Conservation (phyloP, 1,284 basidiomycete species). For the Athelia psychrophila region DNA sequence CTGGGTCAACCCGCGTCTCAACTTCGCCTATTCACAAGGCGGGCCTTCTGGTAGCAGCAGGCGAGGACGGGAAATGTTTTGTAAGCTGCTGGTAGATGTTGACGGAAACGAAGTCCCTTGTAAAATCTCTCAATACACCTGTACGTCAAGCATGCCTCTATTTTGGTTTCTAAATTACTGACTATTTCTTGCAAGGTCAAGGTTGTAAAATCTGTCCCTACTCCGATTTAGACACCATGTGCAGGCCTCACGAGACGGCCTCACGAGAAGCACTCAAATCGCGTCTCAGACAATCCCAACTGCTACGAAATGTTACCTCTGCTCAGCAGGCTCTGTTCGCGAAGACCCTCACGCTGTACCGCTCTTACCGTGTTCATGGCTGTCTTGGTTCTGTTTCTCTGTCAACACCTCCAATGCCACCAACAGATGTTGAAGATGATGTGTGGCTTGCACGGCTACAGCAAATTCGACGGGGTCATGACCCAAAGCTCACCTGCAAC, state of each 20-base stretch:
- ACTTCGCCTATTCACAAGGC: conserved; percentile 10
- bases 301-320: conserved; percentile 2
- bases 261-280: conserved; percentile 7
- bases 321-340: conserved; percentile 5
- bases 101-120: not conserved
- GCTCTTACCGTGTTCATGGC: not conserved
- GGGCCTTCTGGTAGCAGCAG: not conserved
- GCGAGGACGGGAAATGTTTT: not conserved
- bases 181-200: conserved; percentile 9
- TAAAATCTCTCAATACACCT: not conserved
- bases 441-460: not conserved
- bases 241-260: conserved; percentile 7
- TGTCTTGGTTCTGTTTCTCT: not conserved
- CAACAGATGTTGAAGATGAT: not conserved
- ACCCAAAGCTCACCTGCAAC: not conserved
- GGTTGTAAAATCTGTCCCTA: conserved; percentile 16
- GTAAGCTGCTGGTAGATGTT: not conserved
- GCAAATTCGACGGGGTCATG: not conserved
- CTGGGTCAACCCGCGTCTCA: conserved; percentile 5
- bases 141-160: too few relatives aligned
- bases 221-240: conserved; percentile 1
- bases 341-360: conserved; percentile 1
- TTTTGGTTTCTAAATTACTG: too few relatives aligned
- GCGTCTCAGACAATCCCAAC: conserved; percentile 4
- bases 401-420: not conserved